A percentile compares a stretch with the other conserved stretches of the same genome.
These are phyloP conservation scores for Pisolithus sp. DNA, from an alignment of 768 basidiomycete genomes.

Conservation along the genomic window DNA sequence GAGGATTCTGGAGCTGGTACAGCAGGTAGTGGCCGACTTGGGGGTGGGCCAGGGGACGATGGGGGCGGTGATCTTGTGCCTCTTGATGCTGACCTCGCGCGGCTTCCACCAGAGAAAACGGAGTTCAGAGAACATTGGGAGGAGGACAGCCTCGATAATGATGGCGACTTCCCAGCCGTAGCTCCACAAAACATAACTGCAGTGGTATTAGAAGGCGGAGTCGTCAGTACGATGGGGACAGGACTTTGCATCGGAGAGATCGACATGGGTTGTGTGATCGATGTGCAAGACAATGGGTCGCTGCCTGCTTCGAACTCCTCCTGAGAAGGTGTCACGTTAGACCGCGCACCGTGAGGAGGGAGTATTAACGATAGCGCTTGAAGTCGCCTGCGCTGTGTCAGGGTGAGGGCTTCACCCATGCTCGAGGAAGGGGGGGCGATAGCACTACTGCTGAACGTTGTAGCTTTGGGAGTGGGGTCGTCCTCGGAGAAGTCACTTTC, in stretches of 20 bases:
- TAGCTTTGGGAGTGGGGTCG: conserved; percentile 21
- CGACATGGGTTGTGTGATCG: background rate
- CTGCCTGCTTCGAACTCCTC: background rate
- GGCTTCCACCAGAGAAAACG: conserved; percentile 14
- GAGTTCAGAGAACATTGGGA: background rate
- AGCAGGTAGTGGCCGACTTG: conserved; percentile 24
- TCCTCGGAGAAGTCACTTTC: conserved; percentile 10
- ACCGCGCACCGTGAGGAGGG: conserved; percentile 16
- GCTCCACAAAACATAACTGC: background rate
- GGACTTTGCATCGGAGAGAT: background rate
- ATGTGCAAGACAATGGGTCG: background rate
- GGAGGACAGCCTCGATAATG: conserved; percentile 3
- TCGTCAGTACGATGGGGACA: background rate
- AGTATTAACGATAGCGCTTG: conserved; percentile 11
- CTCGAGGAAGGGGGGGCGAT: background rate
- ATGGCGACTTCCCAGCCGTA: background rate
- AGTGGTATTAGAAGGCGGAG: background rate
- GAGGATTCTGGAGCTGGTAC: conserved; percentile 7
- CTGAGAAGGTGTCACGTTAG: conserved; percentile 13
- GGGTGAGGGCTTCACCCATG: background rate
- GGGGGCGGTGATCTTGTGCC: conserved; percentile 19
- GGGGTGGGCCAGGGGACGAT: conserved; percentile 18
- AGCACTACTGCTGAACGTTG: conserved; percentile 11
- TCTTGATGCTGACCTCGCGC: conserved; percentile 20
- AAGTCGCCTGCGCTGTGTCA: conserved; percentile 4